Percentiles rank a stretch among this genome's conserved stretches.
phyloP scores from a whole-genome alignment of 1,284 basidiomycete genomes.

The Sphagnurus paluster region DNA sequence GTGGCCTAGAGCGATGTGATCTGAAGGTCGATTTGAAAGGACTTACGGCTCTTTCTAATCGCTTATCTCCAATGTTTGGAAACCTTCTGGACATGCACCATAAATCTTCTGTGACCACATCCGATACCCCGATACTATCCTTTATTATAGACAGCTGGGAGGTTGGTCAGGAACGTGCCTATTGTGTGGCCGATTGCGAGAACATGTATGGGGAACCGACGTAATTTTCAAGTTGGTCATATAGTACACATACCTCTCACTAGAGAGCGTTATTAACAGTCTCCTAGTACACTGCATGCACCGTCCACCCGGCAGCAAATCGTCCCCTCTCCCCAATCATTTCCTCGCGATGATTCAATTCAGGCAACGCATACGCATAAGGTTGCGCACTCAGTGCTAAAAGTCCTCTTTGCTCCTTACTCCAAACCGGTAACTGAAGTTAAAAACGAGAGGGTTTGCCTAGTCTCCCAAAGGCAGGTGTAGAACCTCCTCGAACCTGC shows the following conservation, averaged over 20 bases:
- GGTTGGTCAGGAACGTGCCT: conserved; percentile 15
- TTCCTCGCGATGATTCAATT: no score
- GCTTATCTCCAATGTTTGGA: conserved; percentile 45
- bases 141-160: conserved; percentile 22
- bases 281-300: not conserved
- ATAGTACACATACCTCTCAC: not conserved
- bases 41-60: conserved; percentile 35
- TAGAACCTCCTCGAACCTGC: no score
- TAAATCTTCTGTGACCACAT: not conserved
- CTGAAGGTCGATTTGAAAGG: conserved; percentile 39
- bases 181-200: conserved; percentile 15
- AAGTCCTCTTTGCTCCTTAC: no score
- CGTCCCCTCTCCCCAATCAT: no score
- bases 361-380: no score
- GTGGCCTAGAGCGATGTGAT: conserved; percentile 42
- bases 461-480: no score
- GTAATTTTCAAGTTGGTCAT: not conserved
- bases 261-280: not conserved
- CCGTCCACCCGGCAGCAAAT: not conserved
- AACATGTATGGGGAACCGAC: not conserved
- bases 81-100: conserved; percentile 31
- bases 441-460: no score
- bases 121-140: conserved; percentile 15
- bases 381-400: no score
- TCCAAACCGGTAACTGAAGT: no score